Conservation (phyloP, 306 rosid species). For the Quercus wislizeni region DNA sequence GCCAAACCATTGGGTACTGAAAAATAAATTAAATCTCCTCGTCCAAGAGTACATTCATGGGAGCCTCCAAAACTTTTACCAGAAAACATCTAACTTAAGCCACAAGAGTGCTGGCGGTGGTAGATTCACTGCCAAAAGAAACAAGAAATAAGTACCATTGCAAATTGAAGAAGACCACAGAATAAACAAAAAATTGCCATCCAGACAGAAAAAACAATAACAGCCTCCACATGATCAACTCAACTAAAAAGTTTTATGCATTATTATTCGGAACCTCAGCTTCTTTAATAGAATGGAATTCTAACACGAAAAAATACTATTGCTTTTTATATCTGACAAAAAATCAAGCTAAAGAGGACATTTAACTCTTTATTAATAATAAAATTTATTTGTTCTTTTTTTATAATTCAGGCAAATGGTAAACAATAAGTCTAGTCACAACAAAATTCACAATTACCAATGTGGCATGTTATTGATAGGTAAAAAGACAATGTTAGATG, state of each 20-base stretch:
- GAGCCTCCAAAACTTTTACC: slow-evolving; percentile 16
- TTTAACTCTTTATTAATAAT: background rate
- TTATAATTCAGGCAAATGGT: background rate
- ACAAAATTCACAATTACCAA: no score
- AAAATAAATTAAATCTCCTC: slow-evolving; percentile 5
- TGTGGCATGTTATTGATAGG: no score
- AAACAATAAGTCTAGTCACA: no score
- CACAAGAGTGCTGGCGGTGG: slow-evolving; percentile 77
- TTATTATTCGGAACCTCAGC: background rate
- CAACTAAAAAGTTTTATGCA: background rate
- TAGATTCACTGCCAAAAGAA: slow-evolving; percentile 43
- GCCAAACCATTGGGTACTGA: slow-evolving; percentile 1
- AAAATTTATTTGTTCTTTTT: background rate
- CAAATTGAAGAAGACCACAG: background rate
- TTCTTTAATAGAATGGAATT: background rate
- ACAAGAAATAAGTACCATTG: slow-evolving; percentile 6
- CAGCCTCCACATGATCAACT: background rate
- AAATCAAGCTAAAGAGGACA: background rate
- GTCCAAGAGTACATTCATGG: slow-evolving; percentile 15
- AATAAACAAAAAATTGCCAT: background rate
- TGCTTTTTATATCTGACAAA: background rate
- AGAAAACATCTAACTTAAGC: slow-evolving; percentile 37
- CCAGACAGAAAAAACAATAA: no score
- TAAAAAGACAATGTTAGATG: no score
- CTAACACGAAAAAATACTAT: no score